Percentiles rank a stretch among this genome's conserved stretches.
Conservation (phyloP, 2,329 filamentous ascomycete species). For the Salinomyces thailandicus region DNA sequence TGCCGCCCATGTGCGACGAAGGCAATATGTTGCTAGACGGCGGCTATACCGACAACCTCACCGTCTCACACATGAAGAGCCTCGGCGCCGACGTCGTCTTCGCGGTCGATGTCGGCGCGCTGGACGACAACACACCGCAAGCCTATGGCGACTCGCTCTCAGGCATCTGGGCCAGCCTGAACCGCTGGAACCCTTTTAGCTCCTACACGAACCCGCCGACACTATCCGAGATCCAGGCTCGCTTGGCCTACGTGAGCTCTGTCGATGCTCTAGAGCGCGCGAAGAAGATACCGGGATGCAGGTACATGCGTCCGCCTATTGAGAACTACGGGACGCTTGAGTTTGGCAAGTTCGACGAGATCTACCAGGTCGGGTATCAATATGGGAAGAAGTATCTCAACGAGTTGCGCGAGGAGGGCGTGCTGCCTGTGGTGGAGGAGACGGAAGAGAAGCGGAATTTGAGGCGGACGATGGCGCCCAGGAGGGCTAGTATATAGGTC, state of each 20-base stretch:
- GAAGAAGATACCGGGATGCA: constrained; percentile 79
- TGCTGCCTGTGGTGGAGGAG: constrained; percentile 49
- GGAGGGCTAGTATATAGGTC: constrained; percentile 36
- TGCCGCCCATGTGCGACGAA: constrained; percentile 92
- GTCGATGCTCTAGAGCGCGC: constrained; percentile 90
- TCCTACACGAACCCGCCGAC: constrained; percentile 84
- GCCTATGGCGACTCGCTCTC: constrained; percentile 88
- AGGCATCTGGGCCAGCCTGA: constrained; percentile 87
- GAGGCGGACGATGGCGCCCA: constrained; percentile 42
- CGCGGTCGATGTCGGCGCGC: constrained; percentile 82
- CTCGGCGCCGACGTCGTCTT: constrained; percentile 91
- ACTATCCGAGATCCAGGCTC: constrained; percentile 86
- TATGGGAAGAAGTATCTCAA: constrained; percentile 75
- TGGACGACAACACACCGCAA: constrained; percentile 88
- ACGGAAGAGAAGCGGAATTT: constrained; percentile 42
- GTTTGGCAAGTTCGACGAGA: constrained; percentile 96
- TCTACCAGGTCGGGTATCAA: constrained; percentile 78
- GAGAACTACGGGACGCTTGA: constrained; percentile 90
- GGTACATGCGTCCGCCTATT: constrained; percentile 94
- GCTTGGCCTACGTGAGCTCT: constrained; percentile 87
- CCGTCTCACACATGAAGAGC: constrained; percentile 92
- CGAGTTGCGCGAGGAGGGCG: constrained; percentile 65
- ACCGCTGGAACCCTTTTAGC: constrained; percentile 95
- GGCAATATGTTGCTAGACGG: constrained; percentile 94
- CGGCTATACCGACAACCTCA: constrained; percentile 94